A percentile compares a stretch with the other conserved stretches of the same genome.
phyloP scores from a whole-genome alignment of 2,329 filamentous ascomycete species.

The Taxawa tesnikishii region DNA sequence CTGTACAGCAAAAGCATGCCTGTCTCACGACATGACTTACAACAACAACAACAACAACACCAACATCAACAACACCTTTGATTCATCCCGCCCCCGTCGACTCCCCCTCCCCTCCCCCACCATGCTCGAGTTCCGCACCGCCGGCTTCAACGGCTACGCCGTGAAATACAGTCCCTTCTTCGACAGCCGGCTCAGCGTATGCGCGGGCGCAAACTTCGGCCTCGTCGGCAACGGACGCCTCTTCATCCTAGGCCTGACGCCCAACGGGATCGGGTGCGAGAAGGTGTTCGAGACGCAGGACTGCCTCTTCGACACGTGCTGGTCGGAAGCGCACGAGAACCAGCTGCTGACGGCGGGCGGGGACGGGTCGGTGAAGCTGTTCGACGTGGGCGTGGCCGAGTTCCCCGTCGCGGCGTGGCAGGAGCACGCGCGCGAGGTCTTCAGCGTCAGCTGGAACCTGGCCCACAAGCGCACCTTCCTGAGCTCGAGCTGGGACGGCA shows the following conservation, averaged over 20 bases:
- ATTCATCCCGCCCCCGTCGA: too few species aligned
- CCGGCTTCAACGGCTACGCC: slow-evolving; percentile 90
- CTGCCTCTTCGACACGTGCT: slow-evolving; percentile 84
- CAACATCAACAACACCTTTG: too few species aligned
- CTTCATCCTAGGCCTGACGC: slow-evolving; percentile 71
- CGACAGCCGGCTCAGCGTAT: slow-evolving; percentile 85
- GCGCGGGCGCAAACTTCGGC: slow-evolving; percentile 86
- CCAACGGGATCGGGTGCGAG: slow-evolving; percentile 70
- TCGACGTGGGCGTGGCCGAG: slow-evolving; percentile 67
- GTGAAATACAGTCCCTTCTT: slow-evolving; percentile 99
- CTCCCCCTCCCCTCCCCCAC: slow-evolving; percentile 13
- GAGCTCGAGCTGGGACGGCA: slow-evolving; percentile 91
- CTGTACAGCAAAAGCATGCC: too few species aligned
- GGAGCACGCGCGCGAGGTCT: slow-evolving; percentile 87
- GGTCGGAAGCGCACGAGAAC: slow-evolving; percentile 95
- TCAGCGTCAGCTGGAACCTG: slow-evolving; percentile 86
- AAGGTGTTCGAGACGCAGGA: slow-evolving; percentile 96
- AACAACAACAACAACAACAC: too few species aligned
- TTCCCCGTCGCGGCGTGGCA: slow-evolving; percentile 88
- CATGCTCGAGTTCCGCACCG: slow-evolving; percentile 90
- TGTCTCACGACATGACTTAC: too few species aligned
- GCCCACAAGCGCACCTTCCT: slow-evolving; percentile 83
- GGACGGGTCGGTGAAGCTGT: slow-evolving; percentile 90
- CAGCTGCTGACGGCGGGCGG: slow-evolving; percentile 82
- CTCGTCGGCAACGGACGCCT: slow-evolving; percentile 91